Percentiles rank a stretch among this genome's conserved stretches.
Evolutionary conservation across 1,139 yeast genomes (phyloP).

Genomic region (Hansenula lynferdii): DNA sequence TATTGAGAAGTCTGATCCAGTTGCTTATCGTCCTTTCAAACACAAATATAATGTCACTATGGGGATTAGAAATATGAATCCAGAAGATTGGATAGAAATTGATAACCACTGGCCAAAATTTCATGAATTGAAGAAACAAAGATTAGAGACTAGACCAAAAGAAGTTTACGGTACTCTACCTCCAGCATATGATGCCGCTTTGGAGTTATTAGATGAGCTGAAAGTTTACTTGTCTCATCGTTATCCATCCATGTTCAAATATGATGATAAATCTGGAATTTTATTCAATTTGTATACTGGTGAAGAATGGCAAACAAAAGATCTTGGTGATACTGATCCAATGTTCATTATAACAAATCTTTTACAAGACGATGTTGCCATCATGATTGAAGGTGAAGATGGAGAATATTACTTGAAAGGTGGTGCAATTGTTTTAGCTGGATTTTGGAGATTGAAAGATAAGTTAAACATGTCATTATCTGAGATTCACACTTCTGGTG

Average conservation of each 20-base stretch:
- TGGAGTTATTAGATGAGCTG: conserved; percentile 51
- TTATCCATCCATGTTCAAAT: conserved; percentile 53
- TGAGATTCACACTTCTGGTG: conserved; percentile 53
- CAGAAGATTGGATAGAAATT: conserved; percentile 58
- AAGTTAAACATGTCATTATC: conserved; percentile 51
- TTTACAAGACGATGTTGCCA: conserved; percentile 65
- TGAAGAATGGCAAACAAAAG: conserved; percentile 32
- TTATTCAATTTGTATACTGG: conserved; percentile 49
- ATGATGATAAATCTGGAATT: conserved; percentile 40
- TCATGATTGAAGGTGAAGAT: conserved; percentile 53
- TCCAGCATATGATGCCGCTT: conserved; percentile 50
- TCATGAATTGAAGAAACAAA: conserved; percentile 45
- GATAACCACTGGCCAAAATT: conserved; percentile 59
- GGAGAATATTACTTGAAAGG: conserved; percentile 53
- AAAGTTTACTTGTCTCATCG: conserved; percentile 48
- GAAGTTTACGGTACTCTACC: conserved; percentile 48
- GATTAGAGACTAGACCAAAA: conserved; percentile 41
- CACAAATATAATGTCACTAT: conserved; percentile 52
- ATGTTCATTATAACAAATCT: conserved; percentile 51
- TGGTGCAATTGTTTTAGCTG: conserved; percentile 60
- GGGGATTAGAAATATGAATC: conserved; percentile 63
- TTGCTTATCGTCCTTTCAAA: conserved; percentile 60
- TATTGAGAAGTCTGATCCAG: conserved; percentile 42
- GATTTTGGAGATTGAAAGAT: conserved; percentile 56
- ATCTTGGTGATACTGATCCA: conserved; percentile 41